Conservation (phyloP, 2,329 filamentous ascomycete genomes). For the Colletotrichum tamarilloi region DNA sequence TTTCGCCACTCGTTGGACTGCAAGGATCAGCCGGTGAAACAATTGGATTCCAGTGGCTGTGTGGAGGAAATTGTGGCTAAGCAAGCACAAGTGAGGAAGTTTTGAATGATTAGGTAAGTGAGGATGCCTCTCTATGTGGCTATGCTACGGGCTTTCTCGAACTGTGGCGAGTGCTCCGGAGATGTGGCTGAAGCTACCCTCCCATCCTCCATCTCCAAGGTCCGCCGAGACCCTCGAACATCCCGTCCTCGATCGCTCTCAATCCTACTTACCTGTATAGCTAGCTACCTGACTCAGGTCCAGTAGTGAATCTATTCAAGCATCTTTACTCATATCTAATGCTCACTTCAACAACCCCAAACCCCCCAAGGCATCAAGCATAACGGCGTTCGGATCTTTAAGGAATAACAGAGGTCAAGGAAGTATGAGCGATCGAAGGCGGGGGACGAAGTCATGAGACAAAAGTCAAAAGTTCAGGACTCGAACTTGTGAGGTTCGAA, state of each 20-base stretch:
- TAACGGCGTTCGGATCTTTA: too few species aligned
- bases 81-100: fast-evolving
- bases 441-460: too few species aligned
- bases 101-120: not conserved
- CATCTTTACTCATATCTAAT: too few species aligned
- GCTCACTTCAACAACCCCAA: too few species aligned
- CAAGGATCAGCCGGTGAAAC: not conserved
- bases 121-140: not conserved
- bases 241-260: too few species aligned
- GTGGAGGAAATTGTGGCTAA: fast-evolving
- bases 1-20: conserved; percentile 8
- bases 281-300: too few species aligned
- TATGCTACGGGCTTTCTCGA: not conserved
- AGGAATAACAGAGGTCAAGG: too few species aligned
- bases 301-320: too few species aligned
- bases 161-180: not conserved
- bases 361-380: too few species aligned
- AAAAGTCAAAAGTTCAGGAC: not conserved
- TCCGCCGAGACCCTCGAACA: too few species aligned
- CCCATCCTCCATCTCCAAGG: not conserved
- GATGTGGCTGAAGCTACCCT: not conserved
- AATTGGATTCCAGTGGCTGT: conserved; percentile 3
- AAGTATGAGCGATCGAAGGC: too few species aligned
- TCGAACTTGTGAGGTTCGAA: not conserved
- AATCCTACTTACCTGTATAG: too few species aligned